Base-by-base conservation (phyloP, 1,284 basidiomycete species). In the Afroboletus lepidellus region DNA sequence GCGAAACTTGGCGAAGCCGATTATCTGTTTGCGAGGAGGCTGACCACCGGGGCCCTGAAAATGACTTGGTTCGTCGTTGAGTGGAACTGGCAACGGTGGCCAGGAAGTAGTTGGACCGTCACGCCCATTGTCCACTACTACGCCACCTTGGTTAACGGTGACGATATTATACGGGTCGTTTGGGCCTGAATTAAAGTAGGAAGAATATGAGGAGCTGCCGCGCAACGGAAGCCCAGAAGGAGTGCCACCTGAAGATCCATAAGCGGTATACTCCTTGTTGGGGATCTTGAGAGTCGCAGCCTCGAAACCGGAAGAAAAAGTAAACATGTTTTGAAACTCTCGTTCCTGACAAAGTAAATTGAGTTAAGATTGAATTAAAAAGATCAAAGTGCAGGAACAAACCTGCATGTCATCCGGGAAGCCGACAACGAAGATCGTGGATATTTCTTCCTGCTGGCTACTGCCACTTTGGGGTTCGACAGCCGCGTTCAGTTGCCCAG, bases 251-350 rank as follows among this genome's bases (percentile, higher is more conserved):
- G 68, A 64, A 41, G 72, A 69, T n/a, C 66, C 82, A 60, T 89
- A 90, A 38, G 84, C 80, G 20, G 85, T 86, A 54, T 82, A 84
- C 66, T 92, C 88, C 68, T 92, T 92, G 71, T 91, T 89, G 1
- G 96, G 96, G 55, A 97, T 93, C 79, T 98, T 99, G 62, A 99
- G 80, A 7, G 95, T 98, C 1, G 96, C 95, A 16, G 96, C 97
- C 69, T 99, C 96, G 65, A 99, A 99, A 12, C 94, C 97, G 1
- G 82, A 75, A 3, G 92, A 93, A 67, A 99, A 99, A 4, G 94
- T 92, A 71, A 99, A 99, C 90, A 99, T 97, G 71, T 98, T 98
- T 73, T 96, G 93, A 70, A 99, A 98, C 74, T 99, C 96, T 21
- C 96, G 92, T 74, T 98, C 93, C 91, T 95, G 62, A 9, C 39